These are phyloP conservation scores for Lichtheimia ornata DNA, from an alignment of 371 early-diverging fungal species.

Conservation along the genomic window DNA sequence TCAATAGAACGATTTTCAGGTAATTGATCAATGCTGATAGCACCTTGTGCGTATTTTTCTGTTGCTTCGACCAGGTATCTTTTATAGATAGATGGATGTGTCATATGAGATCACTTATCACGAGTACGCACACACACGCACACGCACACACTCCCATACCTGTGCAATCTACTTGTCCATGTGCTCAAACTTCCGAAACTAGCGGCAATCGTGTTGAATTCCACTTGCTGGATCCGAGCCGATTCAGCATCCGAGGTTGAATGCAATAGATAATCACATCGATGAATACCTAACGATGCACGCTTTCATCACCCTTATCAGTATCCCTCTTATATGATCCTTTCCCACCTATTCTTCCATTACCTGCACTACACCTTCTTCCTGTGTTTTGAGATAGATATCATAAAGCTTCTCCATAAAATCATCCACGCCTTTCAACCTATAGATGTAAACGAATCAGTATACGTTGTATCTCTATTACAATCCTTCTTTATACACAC, in stretches of 20 bases:
- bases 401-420: conserved; percentile 79
- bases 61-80: conserved; percentile 63
- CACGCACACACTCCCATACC: conserved; percentile 38
- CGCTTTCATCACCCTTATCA: conserved; percentile 36
- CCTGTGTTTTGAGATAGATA: conserved; percentile 69
- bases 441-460: conserved; percentile 25
- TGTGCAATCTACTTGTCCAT: conserved; percentile 77
- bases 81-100: conserved; percentile 1
- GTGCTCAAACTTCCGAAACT: conserved; percentile 89
- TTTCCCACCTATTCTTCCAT: too few relatives aligned
- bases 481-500: too few relatives aligned
- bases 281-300: conserved; percentile 81
- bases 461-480: neutral
- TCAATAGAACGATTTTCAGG: conserved; percentile 74
- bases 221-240: conserved; percentile 86
- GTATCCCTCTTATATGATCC: neutral
- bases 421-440: conserved; percentile 80
- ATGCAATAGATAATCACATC: conserved; percentile 95
- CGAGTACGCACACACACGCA: too few relatives aligned
- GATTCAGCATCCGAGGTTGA: conserved; percentile 43
- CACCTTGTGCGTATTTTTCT: conserved; percentile 48
- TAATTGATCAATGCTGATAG: conserved; percentile 54
- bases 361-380: conserved; percentile 70
- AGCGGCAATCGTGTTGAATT: conserved; percentile 94
- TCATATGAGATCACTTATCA: too few relatives aligned